Evolutionary conservation across 495 filamentous ascomycete species (phyloP), one percentile per base, ranked within the genome.

Genomic region (Cercophora newfieldiana): DNA sequence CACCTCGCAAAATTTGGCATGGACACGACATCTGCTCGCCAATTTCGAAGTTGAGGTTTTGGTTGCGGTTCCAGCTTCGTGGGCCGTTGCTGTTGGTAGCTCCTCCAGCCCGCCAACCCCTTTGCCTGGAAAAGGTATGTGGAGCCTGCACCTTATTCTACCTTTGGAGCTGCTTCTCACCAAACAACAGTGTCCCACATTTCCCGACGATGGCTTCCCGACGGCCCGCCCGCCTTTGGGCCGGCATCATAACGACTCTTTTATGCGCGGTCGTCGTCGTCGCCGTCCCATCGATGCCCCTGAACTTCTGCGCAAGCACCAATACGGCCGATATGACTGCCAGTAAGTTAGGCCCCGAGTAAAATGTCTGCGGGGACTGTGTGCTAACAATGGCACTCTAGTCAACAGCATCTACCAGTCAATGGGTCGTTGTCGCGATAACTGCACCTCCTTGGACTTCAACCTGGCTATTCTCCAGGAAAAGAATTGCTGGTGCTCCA

Each of bases 391-490:
- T 44, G 28, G 33, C 25, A 22, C 18, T 44, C 44, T 44, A 82
- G 81, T 79, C 16, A 44, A 70, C 28, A 78, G 73, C 67, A 73
- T 75, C 68, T 84, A 57, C 29, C 81, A 84, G 60, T 81, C 80
- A 61, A 74, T 82, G 61, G 81, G 81, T 19, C 75, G 79, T 25
- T 84, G 81, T 50, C 68, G 68, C 60, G 59, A 65, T 10, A 80
- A 75, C 59, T 84, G 81, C 70, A 59, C 66, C 28, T 5, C 55
- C 18, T 57, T 63, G 2, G 30, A 69, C 18, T 81, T 64, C 37
- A 75, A 81, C 19, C 75, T 79, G n/a, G 76, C 79, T 61, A 69
- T 84, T 37, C 37, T 83, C 8, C 73, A 80, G 48, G 53, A 65
- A 5, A 59, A 72, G 10, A 62, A 70, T 21, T 84, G 81, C 54